These are phyloP conservation scores for Penicillium cinerascens DNA, from an alignment of 495 filamentous ascomycete genomes.

Conservation along the genomic window DNA sequence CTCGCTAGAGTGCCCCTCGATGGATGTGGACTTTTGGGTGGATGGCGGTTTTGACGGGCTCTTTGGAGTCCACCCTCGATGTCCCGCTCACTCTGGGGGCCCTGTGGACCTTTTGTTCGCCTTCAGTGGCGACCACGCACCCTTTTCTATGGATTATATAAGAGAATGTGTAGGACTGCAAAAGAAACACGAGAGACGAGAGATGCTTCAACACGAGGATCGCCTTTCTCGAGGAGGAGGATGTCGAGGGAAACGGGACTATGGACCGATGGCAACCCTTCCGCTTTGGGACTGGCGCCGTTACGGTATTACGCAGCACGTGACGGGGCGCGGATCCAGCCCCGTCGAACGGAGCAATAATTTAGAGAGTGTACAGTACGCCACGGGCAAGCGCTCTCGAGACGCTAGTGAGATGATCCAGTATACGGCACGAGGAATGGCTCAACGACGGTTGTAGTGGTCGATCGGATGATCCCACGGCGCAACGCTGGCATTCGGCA, in stretches of 20 bases:
- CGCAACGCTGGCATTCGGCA: conserved; percentile 17
- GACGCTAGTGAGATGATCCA: too few species aligned
- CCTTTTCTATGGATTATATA: conserved; percentile 1
- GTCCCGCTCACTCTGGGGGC: conserved; percentile 39
- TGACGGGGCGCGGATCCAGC: conserved; percentile 9
- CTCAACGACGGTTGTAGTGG: conserved; percentile 3
- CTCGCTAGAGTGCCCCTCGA: conserved; percentile 45
- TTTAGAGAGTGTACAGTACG: too few species aligned
- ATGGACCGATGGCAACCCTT: conserved; percentile 15
- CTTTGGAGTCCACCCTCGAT: conserved; percentile 43
- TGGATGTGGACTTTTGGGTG: conserved; percentile 34
- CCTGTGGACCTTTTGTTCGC: conserved; percentile 28
- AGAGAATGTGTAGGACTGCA: not conserved
- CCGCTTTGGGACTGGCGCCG: conserved; percentile 22
- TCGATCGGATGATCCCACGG: conserved; percentile 17
- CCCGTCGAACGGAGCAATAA: too few species aligned
- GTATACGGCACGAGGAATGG: not conserved
- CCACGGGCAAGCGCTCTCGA: too few species aligned
- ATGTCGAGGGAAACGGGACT: conserved; percentile 10
- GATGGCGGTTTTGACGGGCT: conserved; percentile 36
- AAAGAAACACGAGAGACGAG: not conserved
- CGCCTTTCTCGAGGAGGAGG: not conserved
- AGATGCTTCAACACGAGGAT: not conserved
- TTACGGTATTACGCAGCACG: conserved; percentile 25
- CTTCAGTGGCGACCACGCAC: conserved; percentile 11